These are phyloP conservation scores for Diaporthe helianthi DNA, from an alignment of 2,329 filamentous ascomycete genomes.

Conservation along the genomic window DNA sequence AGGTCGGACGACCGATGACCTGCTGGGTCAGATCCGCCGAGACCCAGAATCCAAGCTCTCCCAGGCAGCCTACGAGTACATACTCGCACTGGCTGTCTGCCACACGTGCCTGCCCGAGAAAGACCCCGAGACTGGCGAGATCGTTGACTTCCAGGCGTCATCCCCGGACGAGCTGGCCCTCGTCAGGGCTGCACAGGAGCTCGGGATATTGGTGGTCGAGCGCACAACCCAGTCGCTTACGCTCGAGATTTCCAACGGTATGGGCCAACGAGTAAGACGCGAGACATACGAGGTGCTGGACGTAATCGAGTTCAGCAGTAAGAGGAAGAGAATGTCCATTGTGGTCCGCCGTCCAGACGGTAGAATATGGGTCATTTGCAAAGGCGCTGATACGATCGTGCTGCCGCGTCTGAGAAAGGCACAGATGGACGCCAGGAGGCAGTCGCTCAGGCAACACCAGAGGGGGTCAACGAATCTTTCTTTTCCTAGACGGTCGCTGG, in stretches of 20 bases:
- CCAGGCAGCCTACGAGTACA: slow-evolving; percentile 76
- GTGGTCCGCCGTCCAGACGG: slow-evolving; percentile 83
- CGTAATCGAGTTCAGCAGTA: slow-evolving; percentile 89
- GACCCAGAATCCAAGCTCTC: slow-evolving; percentile 76
- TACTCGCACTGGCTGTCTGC: slow-evolving; percentile 84
- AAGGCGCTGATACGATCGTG: slow-evolving; percentile 86
- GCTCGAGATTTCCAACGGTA: slow-evolving; percentile 54
- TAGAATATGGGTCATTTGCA: slow-evolving; percentile 83
- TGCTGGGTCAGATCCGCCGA: slow-evolving; percentile 79
- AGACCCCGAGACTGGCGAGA: slow-evolving; percentile 61
- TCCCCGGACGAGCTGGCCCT: slow-evolving; percentile 91
- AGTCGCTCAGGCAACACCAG: slow-evolving; percentile 63
- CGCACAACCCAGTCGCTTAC: slow-evolving; percentile 75
- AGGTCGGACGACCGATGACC: slow-evolving; percentile 71
- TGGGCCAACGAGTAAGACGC: slow-evolving; percentile 43
- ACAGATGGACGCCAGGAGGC: slow-evolving; percentile 65
- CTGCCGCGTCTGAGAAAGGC: slow-evolving; percentile 79
- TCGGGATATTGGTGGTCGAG: slow-evolving; percentile 80
- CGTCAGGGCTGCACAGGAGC: slow-evolving; percentile 82
- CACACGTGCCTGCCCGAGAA: slow-evolving; percentile 90
- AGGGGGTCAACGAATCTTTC: slow-evolving; percentile 47
- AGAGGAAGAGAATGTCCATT: slow-evolving; percentile 90
- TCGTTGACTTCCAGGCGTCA: slow-evolving; percentile 75
- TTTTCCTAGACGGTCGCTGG: slow-evolving; percentile 54
- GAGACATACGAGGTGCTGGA: slow-evolving; percentile 79